phyloP scores from a whole-genome alignment of 2,329 filamentous ascomycete species.

The Zasmidium angulare region DNA sequence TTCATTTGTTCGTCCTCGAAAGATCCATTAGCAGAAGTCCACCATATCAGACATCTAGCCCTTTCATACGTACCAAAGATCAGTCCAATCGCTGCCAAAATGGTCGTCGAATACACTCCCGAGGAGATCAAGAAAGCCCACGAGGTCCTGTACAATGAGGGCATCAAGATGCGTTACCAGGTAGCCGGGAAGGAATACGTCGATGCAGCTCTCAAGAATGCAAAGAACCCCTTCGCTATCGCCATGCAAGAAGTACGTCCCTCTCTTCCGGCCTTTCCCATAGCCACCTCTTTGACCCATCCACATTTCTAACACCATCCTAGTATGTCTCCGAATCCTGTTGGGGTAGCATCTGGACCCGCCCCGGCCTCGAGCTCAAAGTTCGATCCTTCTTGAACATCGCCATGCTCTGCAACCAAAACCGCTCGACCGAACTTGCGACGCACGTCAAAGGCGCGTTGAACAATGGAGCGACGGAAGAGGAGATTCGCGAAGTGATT shows the following conservation, averaged over 20 bases:
- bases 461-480: conserved; percentile 61
- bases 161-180: conserved; percentile 58
- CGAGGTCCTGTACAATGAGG: conserved; percentile 60
- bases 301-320: not conserved
- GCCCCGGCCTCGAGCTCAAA: conserved; percentile 62
- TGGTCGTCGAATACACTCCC: conserved; percentile 24
- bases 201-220: conserved; percentile 55
- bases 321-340: conserved; percentile 59
- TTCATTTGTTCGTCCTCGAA: not conserved
- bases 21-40: not conserved
- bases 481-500: conserved; percentile 63
- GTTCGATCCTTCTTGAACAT: conserved; percentile 64
- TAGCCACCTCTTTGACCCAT: not conserved
- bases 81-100: conserved; percentile 6
- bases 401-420: conserved; percentile 63
- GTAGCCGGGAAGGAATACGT: conserved; percentile 65
- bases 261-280: not conserved
- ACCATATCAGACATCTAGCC: no score
- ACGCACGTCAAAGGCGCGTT: conserved; percentile 63
- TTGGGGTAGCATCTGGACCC: conserved; percentile 65
- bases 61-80: no score
- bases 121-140: conserved; percentile 42
- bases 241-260: conserved; percentile 58
- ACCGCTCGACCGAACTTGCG: conserved; percentile 59
- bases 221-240: conserved; percentile 58